Evolutionary conservation across 192 early-diverging fungal species (phyloP).

Genomic region (Thamnidium elegans): DNA sequence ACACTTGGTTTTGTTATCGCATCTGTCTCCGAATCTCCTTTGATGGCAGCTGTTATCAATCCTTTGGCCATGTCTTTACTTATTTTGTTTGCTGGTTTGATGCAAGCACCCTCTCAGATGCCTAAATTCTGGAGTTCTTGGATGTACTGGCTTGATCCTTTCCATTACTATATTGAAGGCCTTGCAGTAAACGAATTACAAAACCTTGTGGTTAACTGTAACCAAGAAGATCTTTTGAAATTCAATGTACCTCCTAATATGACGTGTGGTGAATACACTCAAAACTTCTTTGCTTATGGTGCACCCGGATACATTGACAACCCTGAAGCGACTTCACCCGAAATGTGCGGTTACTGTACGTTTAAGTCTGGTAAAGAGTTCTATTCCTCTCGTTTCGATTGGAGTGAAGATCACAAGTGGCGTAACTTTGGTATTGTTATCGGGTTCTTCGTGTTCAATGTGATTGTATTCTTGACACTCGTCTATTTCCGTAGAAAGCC

Average conservation of each 20-base stretch:
- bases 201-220: slow-evolving; percentile 45
- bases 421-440: slow-evolving; percentile 69
- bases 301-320: slow-evolving; percentile 62
- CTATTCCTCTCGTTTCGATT: slow-evolving; percentile 41
- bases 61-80: slow-evolving; percentile 66
- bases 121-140: slow-evolving; percentile 63
- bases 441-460: slow-evolving; percentile 59
- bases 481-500: slow-evolving; percentile 37
- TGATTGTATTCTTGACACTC: slow-evolving; percentile 40
- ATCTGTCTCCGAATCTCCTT: slow-evolving; percentile 56
- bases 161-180: slow-evolving; percentile 67
- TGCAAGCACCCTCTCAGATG: slow-evolving; percentile 59
- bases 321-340: slow-evolving; percentile 38
- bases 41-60: slow-evolving; percentile 59
- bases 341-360: slow-evolving; percentile 60
- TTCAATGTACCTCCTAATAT: slow-evolving; percentile 57
- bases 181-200: slow-evolving; percentile 59
- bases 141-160: slow-evolving; percentile 70
- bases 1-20: slow-evolving; percentile 72
- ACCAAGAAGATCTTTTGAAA: slow-evolving; percentile 44
- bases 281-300: slow-evolving; percentile 42
- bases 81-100: slow-evolving; percentile 70
- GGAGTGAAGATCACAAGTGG: slow-evolving; percentile 61
- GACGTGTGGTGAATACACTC: slow-evolving; percentile 60
- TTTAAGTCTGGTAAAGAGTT: slow-evolving; percentile 59